phyloP scores from a whole-genome alignment of 2,329 filamentous ascomycete genomes.

The Parastagonospora nodorum region DNA sequence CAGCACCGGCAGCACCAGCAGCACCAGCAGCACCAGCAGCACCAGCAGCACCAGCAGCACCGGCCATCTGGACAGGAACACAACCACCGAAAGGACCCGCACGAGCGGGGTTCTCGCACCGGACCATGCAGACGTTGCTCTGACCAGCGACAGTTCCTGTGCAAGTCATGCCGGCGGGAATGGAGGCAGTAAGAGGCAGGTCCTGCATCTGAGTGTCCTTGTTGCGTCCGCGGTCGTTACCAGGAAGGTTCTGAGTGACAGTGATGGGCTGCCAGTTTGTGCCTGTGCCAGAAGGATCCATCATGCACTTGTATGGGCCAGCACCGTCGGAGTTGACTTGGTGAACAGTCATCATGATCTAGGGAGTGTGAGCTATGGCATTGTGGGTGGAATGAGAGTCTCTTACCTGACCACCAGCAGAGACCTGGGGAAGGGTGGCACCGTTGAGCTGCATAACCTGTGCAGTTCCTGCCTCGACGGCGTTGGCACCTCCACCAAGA shows the following conservation, averaged over 20 bases:
- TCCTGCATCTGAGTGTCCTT: constrained; percentile 33
- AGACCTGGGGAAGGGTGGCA: constrained; percentile 63
- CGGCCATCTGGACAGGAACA: constrained; percentile 60
- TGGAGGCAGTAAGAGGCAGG: constrained; percentile 61
- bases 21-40: constrained; percentile 10
- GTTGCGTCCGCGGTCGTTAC: constrained; percentile 55
- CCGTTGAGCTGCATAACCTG: constrained; percentile 64
- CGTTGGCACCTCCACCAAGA: constrained; percentile 60
- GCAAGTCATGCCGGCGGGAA: constrained; percentile 61
- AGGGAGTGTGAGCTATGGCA: background rate
- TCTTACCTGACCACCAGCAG: constrained; percentile 54
- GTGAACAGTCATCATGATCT: constrained; percentile 66
- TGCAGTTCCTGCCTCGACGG: constrained; percentile 61
- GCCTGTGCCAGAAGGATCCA: constrained; percentile 65
- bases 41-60: constrained; percentile 15
- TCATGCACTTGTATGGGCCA: constrained; percentile 69
- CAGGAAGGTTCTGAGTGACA: constrained; percentile 61
- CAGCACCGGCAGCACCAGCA: constrained; percentile 7
- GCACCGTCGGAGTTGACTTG: constrained; percentile 71
- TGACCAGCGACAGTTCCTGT: constrained; percentile 65
- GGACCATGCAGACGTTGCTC: constrained; percentile 65
- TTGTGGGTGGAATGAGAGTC: background rate
- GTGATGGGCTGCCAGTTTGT: constrained; percentile 58
- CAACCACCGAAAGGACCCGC: constrained; percentile 68
- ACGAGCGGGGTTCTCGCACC: constrained; percentile 64